Conservation (phyloP, 1,139 yeast species). For the Trichomonascaceae sp. region DNA sequence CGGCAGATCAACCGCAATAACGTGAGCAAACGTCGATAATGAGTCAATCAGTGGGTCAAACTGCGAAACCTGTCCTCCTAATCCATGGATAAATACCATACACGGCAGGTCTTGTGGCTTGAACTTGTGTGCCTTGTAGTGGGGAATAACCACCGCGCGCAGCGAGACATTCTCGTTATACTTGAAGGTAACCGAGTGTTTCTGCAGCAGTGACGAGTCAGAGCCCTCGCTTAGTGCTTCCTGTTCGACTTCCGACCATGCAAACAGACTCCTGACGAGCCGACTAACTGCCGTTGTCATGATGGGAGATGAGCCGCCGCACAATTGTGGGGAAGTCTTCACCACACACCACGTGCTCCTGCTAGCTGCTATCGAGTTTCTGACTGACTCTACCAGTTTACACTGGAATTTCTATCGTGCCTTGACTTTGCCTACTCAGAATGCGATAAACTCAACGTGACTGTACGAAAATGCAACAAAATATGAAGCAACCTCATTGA, state of each 20-base stretch:
- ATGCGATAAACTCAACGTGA: no score
- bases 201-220: slow-evolving; percentile 3
- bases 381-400: no score
- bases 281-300: not conserved
- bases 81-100: slow-evolving; percentile 53
- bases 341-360: no score
- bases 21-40: slow-evolving; percentile 52
- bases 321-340: no score
- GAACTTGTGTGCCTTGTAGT: slow-evolving; percentile 20
- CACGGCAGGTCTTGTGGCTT: slow-evolving; percentile 34
- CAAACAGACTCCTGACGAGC: slow-evolving; percentile 12
- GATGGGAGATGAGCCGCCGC: no score
- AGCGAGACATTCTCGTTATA: slow-evolving; percentile 7
- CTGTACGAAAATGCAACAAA: no score
- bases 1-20: slow-evolving; percentile 55
- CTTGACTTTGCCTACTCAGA: no score
- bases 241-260: slow-evolving; percentile 17
- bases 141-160: slow-evolving; percentile 21
- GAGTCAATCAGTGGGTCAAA: slow-evolving; percentile 55
- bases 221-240: slow-evolving; percentile 9
- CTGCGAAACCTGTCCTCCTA: slow-evolving; percentile 69
- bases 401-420: no score
- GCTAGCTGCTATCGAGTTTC: no score
- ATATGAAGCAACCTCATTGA: no score
- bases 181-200: slow-evolving; percentile 1